Evolutionary conservation across 208 protist genomes (phyloP).

Genomic region (Naegleria fowleri): DNA sequence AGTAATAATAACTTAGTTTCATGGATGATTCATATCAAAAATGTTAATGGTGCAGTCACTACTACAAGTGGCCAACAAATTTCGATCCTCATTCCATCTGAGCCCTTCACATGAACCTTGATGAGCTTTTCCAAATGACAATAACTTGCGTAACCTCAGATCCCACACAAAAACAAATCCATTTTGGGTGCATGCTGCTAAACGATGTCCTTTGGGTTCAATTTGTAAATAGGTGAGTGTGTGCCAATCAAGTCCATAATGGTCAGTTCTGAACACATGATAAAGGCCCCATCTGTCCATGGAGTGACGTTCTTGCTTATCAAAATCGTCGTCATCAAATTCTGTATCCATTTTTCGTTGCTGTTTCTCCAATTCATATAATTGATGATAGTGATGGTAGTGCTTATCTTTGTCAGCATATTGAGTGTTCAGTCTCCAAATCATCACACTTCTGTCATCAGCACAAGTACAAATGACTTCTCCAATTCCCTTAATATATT

Average conservation of each 20-base stretch:
- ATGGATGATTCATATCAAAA: neutral
- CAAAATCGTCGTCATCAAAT: neutral
- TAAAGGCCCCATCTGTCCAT: neutral
- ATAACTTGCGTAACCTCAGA: neutral
- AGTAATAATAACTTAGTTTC: no score
- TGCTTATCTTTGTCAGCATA: neutral
- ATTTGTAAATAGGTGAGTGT: neutral
- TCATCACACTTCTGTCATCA: constrained; percentile 10
- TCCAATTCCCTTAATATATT: neutral
- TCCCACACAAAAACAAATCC: constrained; percentile 10
- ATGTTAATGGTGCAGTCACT: constrained; percentile 17
- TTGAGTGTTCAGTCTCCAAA: neutral
- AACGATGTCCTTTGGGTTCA: neutral
- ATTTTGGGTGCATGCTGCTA: neutral
- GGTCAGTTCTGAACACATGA: neutral
- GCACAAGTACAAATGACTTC: neutral
- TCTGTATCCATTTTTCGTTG: neutral
- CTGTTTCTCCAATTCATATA: neutral
- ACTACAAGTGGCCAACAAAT: neutral
- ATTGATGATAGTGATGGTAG: neutral
- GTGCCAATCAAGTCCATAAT: neutral
- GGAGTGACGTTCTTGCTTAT: neutral
- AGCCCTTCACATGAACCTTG: neutral
- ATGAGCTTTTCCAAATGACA: neutral
- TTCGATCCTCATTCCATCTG: neutral